phyloP scores from a whole-genome alignment of 2,329 filamentous ascomycete genomes.

The Epichloe sibirici region DNA sequence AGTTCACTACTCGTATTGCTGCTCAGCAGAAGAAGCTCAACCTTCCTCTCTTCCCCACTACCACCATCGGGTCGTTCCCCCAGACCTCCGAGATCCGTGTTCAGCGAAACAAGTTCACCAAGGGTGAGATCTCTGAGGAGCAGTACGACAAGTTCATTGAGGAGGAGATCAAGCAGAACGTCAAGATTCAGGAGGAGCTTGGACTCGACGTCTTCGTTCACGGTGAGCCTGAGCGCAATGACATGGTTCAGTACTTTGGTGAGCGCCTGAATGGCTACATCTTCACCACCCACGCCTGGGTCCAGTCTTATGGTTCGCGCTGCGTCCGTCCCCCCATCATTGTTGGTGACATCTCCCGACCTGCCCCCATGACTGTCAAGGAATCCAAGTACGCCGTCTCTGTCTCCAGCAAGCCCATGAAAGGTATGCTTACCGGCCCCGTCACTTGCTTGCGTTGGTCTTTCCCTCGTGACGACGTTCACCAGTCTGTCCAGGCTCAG shows the following conservation, averaged over 20 bases:
- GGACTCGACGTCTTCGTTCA: constrained; percentile 94
- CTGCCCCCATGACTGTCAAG: constrained; percentile 97
- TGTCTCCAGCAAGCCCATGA: constrained; percentile 98
- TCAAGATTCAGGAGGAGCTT: constrained; percentile 97
- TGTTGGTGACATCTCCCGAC: constrained; percentile 95
- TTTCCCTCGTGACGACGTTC: constrained; percentile 98
- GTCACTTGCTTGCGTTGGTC: constrained; percentile 99
- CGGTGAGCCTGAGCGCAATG: constrained; percentile 98
- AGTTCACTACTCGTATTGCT: constrained; percentile 73
- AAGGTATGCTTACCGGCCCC: constrained; percentile 99
- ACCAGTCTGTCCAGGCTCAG: constrained; percentile 97
- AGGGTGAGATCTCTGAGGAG: constrained; percentile 84
- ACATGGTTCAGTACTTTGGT: constrained; percentile 99
- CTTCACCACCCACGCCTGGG: constrained; percentile 99
- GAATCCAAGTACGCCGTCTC: constrained; percentile 98
- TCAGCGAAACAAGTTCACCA: constrained; percentile 96
- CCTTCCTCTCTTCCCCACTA: constrained; percentile 95
- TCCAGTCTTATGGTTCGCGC: constrained; percentile 95
- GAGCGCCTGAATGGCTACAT: constrained; percentile 93
- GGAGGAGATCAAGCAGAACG: constrained; percentile 90
- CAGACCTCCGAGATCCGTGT: constrained; percentile 98
- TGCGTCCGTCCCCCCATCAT: constrained; percentile 98
- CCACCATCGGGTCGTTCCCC: constrained; percentile 98
- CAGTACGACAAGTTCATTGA: constrained; percentile 99
- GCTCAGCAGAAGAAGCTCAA: constrained; percentile 87